Evolutionary conservation across 1,284 basidiomycete species (phyloP), one percentile per base, ranked within the genome.

Genomic region (Microbotryum lychnidis-dioicae): DNA sequence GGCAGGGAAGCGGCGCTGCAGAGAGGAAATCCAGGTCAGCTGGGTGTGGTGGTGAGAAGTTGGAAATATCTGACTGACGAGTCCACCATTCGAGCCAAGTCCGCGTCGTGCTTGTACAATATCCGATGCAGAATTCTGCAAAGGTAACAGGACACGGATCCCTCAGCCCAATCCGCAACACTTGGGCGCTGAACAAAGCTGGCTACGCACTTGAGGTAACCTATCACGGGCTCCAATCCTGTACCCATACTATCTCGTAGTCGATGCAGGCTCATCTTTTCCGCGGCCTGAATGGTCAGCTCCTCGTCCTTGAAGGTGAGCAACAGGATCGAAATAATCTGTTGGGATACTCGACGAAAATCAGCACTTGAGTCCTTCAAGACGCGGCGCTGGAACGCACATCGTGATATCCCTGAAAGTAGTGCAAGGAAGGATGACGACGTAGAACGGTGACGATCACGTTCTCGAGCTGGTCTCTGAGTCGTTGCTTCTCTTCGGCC

Each of bases 271-370:
- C 70, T 70, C 18, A 71, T 51, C 18, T 58, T 61, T 45, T 68
- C 64, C 0, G 69, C 58, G 10, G 60, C 29, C 1, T 58, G 37
- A 10, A 57, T 47, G 16, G 68, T 48, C 1, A 65, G 53, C 0
- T 67, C 54, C 25, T 67, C 67, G 45, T 73, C 70, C 10, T 67
- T 61, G 6, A 70, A 56, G 1, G 62, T 62, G 6, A 74, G 65
- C 0, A 73, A 63, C 8, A 74, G 61, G 21, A 74, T 63, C 4
- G 72, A 71, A 12, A 72, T 63, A 49, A 74, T 73, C 64, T 74
- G 52, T 64, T 56, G n/a, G 49, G 8, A 31, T 3, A 9, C 31
- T 31, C 55, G n/a, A 29, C 16, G 10, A 16, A 16, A 18, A 37
- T 58, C 21, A 51, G 60, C n/a, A 25, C n/a, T 46, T 14, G n/a